These are phyloP conservation scores for Botrytis tulipae DNA, from an alignment of 2,329 filamentous ascomycete species.

Conservation along the genomic window DNA sequence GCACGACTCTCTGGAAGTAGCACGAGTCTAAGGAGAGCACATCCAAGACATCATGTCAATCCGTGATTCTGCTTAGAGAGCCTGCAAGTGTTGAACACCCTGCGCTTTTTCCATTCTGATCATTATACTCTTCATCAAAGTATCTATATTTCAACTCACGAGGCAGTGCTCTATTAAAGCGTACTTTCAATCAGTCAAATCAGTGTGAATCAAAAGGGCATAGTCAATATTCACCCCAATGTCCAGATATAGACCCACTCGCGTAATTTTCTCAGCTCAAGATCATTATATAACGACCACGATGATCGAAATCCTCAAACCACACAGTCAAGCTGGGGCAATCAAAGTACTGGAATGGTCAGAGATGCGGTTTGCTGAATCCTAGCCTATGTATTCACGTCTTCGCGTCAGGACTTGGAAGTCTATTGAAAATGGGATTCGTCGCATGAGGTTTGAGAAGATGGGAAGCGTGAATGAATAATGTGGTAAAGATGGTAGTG, in stretches of 20 bases:
- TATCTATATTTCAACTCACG: too few relatives aligned
- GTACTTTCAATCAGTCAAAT: too few relatives aligned
- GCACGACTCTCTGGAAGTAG: not conserved
- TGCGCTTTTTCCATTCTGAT: too few relatives aligned
- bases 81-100: too few relatives aligned
- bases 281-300: not conserved
- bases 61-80: too few relatives aligned
- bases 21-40: not conserved
- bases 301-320: not conserved
- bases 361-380: not conserved
- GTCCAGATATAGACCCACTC: not conserved
- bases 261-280: not conserved
- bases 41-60: too few relatives aligned
- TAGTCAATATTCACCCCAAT: not conserved
- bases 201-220: too few relatives aligned
- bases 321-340: not conserved
- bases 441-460: not conserved
- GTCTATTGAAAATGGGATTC: not conserved
- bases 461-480: not conserved
- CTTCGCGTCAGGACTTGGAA: not conserved
- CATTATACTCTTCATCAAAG: too few relatives aligned
- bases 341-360: not conserved
- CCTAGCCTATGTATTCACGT: not conserved
- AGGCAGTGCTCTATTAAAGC: too few relatives aligned
- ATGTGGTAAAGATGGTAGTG: not conserved